Evolutionary conservation across 805 yeast species (phyloP).

Genomic region (Danielozyma ontarioensis): DNA sequence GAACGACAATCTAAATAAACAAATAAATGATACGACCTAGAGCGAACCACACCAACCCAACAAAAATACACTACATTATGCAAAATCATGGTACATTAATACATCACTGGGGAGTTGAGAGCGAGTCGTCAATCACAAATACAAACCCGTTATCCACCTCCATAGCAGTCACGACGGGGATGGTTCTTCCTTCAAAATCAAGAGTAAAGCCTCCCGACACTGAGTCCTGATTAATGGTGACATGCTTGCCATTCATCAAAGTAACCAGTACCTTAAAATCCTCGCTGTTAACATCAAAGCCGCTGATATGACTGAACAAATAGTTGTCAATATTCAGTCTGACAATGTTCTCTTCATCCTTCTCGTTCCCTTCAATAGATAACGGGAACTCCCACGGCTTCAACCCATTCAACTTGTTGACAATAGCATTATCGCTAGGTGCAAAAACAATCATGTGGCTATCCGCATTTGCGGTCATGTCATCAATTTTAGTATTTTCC

Average conservation of each 20-base stretch:
- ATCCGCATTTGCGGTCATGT: conserved; percentile 41
- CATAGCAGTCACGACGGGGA: conserved; percentile 19
- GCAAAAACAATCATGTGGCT: conserved; percentile 56
- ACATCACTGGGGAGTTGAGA: conserved; percentile 16
- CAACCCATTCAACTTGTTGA: conserved; percentile 36
- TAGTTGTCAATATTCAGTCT: conserved; percentile 51
- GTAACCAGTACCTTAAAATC: conserved; percentile 10
- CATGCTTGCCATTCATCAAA: conserved; percentile 16
- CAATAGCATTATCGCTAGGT: conserved; percentile 58
- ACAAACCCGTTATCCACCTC: conserved; percentile 37
- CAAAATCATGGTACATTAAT: no score
- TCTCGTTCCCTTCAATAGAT: conserved; percentile 32
- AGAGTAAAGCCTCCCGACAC: conserved; percentile 13
- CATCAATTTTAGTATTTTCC: conserved; percentile 47
- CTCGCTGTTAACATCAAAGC: conserved; percentile 4
- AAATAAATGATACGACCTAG: no score
- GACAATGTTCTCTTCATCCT: conserved; percentile 35
- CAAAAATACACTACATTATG: no score
- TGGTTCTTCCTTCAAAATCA: conserved; percentile 5
- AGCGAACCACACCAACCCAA: no score
- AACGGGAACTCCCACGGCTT: conserved; percentile 87
- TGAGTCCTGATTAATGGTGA: conserved; percentile 16
- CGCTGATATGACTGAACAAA: conserved; percentile 57
- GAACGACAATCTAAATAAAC: no score
- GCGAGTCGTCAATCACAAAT: conserved; percentile 31